Conservation (phyloP, 225 moss, liverwort and hornwort species). For the Pleurozium schreberi region DNA sequence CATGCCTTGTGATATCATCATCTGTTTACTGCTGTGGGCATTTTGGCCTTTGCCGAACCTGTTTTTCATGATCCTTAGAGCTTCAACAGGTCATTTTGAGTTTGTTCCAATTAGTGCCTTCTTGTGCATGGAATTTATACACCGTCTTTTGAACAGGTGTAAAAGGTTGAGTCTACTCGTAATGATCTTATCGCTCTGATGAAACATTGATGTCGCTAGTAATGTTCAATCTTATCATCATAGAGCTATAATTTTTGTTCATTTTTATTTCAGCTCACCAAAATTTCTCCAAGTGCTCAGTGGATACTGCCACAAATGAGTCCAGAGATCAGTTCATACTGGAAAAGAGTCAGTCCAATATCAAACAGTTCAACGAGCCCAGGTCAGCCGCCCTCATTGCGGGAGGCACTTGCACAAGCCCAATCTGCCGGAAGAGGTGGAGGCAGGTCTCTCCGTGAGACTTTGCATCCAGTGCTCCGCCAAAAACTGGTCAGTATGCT, state of each 20-base stretch:
- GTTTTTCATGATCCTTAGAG: not conserved
- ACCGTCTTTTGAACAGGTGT: not conserved
- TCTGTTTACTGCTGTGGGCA: not conserved
- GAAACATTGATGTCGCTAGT: not conserved
- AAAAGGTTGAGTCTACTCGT: not conserved
- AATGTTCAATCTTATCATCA: not conserved
- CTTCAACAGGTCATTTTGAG: not conserved
- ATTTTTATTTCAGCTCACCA: slow-evolving; percentile 12
- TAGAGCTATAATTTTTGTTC: not conserved
- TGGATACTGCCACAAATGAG: slow-evolving; percentile 70
- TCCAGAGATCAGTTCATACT: slow-evolving; percentile 70
- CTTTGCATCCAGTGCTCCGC: slow-evolving; percentile 75
- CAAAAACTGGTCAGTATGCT: slow-evolving; percentile 69
- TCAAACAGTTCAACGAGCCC: slow-evolving; percentile 64
- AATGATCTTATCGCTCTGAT: not conserved
- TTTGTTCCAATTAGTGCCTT: not conserved
- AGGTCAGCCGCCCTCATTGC: slow-evolving; percentile 66
- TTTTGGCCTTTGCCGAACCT: not conserved
- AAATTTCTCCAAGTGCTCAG: slow-evolving; percentile 29
- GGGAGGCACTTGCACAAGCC: slow-evolving; percentile 76
- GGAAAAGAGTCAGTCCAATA: slow-evolving; percentile 81
- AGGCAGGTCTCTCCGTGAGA: slow-evolving; percentile 77
- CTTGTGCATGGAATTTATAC: not conserved
- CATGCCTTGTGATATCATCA: not conserved
- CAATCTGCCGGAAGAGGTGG: slow-evolving; percentile 68